These are phyloP conservation scores for Trametes cubensis DNA, from an alignment of 768 basidiomycete species.

Conservation along the genomic window DNA sequence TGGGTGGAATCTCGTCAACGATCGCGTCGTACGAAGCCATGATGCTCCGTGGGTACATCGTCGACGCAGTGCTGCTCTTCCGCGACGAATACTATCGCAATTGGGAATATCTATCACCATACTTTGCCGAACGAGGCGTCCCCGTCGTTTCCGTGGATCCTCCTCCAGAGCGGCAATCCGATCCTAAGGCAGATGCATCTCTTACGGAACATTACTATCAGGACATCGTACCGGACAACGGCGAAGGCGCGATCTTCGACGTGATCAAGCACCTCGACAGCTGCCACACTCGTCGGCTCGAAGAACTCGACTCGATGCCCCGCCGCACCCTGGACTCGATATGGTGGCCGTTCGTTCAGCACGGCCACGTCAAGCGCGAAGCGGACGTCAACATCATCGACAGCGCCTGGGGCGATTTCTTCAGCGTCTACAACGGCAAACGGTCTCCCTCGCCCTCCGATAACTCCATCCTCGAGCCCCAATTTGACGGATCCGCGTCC, in stretches of 20 bases:
- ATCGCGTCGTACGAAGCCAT: slow-evolving; percentile 94
- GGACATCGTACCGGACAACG: slow-evolving; percentile 41
- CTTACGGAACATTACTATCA: slow-evolving; percentile 77
- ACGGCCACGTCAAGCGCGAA: slow-evolving; percentile 66
- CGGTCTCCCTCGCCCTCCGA: slow-evolving; percentile 10
- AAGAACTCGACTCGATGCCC: slow-evolving; percentile 78
- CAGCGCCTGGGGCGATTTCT: slow-evolving; percentile 85
- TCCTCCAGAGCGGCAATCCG: slow-evolving; percentile 56
- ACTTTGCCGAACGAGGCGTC: slow-evolving; percentile 75
- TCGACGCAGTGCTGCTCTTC: slow-evolving; percentile 85
- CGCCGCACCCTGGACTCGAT: slow-evolving; percentile 72
- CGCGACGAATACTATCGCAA: slow-evolving; percentile 87
- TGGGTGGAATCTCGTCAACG: slow-evolving; percentile 94
- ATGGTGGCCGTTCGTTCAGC: slow-evolving; percentile 99
- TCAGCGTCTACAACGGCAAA: slow-evolving; percentile 63
- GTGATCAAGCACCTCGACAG: slow-evolving; percentile 62
- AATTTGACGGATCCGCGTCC: slow-evolving; percentile 91
- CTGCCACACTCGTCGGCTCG: slow-evolving; percentile 66
- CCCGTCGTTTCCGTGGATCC: slow-evolving; percentile 54
- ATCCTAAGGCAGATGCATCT: slow-evolving; percentile 48
- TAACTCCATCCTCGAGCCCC: slow-evolving; percentile 52
- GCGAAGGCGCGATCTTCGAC: slow-evolving; percentile 44
- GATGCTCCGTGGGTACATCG: slow-evolving; percentile 82
- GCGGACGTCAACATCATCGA: slow-evolving; percentile 88
- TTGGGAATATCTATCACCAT: slow-evolving; percentile 75